These are phyloP conservation scores for Physaria fendleri DNA, from an alignment of 345 rosid species.

Conservation along the genomic window DNA sequence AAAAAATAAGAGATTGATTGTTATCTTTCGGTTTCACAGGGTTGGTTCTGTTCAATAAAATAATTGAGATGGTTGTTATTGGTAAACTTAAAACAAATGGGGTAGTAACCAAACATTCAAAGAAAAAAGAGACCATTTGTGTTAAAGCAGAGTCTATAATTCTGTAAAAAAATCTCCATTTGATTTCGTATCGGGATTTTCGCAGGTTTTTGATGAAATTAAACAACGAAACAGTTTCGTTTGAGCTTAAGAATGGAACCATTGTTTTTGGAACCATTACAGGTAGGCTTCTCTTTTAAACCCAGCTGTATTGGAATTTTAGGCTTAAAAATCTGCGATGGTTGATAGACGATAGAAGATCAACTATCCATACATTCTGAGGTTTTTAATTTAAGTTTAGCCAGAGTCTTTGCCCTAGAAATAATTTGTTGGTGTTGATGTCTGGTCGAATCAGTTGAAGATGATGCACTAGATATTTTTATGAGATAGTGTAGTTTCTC, in stretches of 20 bases:
- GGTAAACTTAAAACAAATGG: neutral
- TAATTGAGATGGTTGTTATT: neutral
- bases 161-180: neutral
- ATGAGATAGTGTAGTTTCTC: too few species aligned
- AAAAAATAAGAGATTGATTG: too few species aligned
- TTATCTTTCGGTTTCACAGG: neutral
- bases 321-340: neutral
- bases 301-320: conserved; percentile 16
- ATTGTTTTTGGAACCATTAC: conserved; percentile 91
- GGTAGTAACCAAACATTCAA: neutral
- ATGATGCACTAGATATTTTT: neutral
- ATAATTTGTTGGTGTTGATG: neutral
- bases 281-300: conserved; percentile 39
- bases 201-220: conserved; percentile 96
- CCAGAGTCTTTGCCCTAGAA: neutral
- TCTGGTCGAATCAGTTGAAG: neutral
- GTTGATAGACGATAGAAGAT: neutral
- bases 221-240: conserved; percentile 95
- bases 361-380: neutral
- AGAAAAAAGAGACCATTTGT: conserved; percentile 1
- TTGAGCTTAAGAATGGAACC: conserved; percentile 95
- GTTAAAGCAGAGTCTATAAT: neutral
- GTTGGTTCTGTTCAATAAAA: neutral
- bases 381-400: neutral
- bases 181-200: conserved; percentile 22